phyloP scores from a whole-genome alignment of 768 basidiomycete genomes.

The Leccinum uliginosum region DNA sequence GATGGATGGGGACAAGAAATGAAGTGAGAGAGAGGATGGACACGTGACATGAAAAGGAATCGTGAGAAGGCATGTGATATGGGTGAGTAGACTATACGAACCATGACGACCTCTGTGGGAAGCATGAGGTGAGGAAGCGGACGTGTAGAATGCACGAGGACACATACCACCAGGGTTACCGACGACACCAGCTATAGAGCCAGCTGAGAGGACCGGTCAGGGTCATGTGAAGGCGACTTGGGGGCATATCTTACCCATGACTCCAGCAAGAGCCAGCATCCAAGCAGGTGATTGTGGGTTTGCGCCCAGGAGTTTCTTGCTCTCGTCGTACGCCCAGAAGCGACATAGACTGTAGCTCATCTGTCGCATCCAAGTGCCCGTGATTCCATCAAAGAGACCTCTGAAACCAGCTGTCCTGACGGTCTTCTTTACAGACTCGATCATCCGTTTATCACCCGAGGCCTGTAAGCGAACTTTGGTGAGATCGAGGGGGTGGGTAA shows the following conservation, averaged over 20 bases:
- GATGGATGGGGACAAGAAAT: background rate
- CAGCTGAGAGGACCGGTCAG: conserved; percentile 45
- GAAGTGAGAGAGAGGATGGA: background rate
- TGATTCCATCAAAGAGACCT: conserved; percentile 82
- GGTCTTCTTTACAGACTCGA: conserved; percentile 79
- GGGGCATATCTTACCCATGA: conserved; percentile 62
- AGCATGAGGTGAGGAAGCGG: background rate
- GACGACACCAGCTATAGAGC: conserved; percentile 80
- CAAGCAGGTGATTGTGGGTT: conserved; percentile 65
- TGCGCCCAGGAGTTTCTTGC: conserved; percentile 77
- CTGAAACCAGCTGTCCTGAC: conserved; percentile 65
- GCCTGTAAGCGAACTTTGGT: conserved; percentile 92
- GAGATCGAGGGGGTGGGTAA: conserved; percentile 84
- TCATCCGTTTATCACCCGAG: conserved; percentile 88
- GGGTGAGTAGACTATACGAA: conserved; percentile 11
- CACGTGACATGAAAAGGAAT: conserved; percentile 14
- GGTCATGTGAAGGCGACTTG: background rate
- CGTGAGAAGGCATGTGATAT: conserved; percentile 16
- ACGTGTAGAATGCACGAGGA: background rate
- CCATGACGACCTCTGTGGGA: conserved; percentile 68
- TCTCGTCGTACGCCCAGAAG: conserved; percentile 93
- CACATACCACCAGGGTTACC: conserved; percentile 81
- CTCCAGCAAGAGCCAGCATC: conserved; percentile 77
- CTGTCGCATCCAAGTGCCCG: conserved; percentile 86
- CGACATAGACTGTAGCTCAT: conserved; percentile 90